Evolutionary conservation across 805 yeast genomes (phyloP), one percentile per base, ranked within the genome.

Genomic region (Sugiyamaella chiloensis): DNA sequence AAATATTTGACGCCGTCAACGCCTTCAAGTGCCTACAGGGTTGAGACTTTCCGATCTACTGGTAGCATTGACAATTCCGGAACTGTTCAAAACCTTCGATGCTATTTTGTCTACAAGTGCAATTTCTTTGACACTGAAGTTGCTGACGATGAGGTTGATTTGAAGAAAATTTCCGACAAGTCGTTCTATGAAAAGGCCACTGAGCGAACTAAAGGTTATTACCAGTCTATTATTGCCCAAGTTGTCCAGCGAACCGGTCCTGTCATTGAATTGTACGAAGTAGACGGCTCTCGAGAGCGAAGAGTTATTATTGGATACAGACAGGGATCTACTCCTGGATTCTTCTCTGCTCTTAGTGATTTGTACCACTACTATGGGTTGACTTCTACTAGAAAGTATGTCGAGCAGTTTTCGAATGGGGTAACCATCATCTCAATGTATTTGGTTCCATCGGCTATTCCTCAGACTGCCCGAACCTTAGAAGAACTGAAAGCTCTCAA

Each of bases 381-480:
- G 58, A 78, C 80, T 40, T 81, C 90, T 51, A 81, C 93, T 43
- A 80, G 96, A 66, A 89, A 89, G 70, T 93, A 90, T 64, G 89
- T 93, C 50, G 99, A 91, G 67, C 93, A 90, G 65, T 93, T 91
- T 65, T 75, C 90, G 56, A 88, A 90, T 63, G 96, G 96, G 44
- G 78, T 83, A 54, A 83, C 96, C 20, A 77, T 91, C 45, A 79
- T 89, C 60, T 89, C 97, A 31, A 78, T 89, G 74, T 93, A 93
- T 68, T 76, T 91, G 61, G 79, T 79, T 40, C 84, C 87, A 48
- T 70, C 78, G 31, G 71, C 78, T 27, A 81, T 76, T 54, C 67
- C 69, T 4, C 65, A 67, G 47, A 69, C 59, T 21, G 63, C 69
- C 14, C 53, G 63, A 40, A 57, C 66, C 20, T 50, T 58, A 34